These are phyloP conservation scores for Alternaria sp. DNA, from an alignment of 2,329 filamentous ascomycete genomes.

Conservation along the genomic window DNA sequence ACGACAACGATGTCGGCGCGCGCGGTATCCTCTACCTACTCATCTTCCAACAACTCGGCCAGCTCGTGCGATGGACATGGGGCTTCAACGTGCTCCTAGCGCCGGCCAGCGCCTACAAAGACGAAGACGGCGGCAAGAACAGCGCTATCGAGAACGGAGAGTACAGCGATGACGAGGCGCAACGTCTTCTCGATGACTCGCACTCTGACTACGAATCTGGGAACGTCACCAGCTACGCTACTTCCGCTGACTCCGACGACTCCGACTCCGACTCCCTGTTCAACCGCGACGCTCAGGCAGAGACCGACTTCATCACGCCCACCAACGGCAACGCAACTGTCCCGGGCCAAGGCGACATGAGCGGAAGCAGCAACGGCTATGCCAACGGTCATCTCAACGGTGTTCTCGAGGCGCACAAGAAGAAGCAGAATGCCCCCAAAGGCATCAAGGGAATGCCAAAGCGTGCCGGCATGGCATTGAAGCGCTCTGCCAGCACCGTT, in stretches of 20 bases:
- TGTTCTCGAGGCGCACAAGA: conserved; percentile 22
- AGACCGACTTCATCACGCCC: conserved; percentile 50
- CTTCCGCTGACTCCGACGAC: conserved; percentile 36
- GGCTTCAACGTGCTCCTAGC: conserved; percentile 95
- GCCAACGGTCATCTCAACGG: conserved; percentile 49
- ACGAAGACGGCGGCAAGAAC: conserved; percentile 60
- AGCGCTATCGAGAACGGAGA: conserved; percentile 57
- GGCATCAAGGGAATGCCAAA: conserved; percentile 45
- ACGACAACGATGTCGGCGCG: conserved; percentile 91
- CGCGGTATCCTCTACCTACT: conserved; percentile 93
- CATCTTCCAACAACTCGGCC: conserved; percentile 96
- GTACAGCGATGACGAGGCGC: conserved; percentile 58
- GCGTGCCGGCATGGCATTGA: conserved; percentile 31
- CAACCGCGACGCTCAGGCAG: conserved; percentile 37
- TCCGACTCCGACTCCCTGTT: conserved; percentile 37
- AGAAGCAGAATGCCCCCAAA: conserved; percentile 32
- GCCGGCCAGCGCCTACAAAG: conserved; percentile 74
- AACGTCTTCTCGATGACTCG: conserved; percentile 48
- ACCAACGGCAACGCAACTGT: conserved; percentile 56
- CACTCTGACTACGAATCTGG: conserved; percentile 57
- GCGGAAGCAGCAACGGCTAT: conserved; percentile 46
- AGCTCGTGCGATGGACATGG: conserved; percentile 97
- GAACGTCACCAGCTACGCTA: conserved; percentile 51
- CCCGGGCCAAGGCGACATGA: conserved; percentile 47
- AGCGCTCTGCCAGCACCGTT: conserved; percentile 28